A percentile compares a stretch with the other conserved stretches of the same genome.
phyloP scores from a whole-genome alignment of 352 stramenopile genomes.

The Pythium pyrilobum region DNA sequence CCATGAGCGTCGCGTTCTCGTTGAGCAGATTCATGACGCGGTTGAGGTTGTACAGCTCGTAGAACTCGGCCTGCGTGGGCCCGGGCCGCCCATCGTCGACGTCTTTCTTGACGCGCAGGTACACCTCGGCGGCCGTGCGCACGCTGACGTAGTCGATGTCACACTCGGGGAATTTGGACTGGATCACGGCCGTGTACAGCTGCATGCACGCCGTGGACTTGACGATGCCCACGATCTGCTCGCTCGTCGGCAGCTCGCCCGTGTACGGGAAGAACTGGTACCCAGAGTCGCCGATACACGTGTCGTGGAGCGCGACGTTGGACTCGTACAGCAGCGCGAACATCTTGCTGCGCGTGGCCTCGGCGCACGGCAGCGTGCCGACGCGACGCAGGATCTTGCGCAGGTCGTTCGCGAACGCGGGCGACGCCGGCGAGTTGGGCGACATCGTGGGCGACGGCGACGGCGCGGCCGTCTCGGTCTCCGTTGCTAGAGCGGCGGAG shows the following conservation, averaged over 20 bases:
- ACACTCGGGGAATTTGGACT: slow-evolving; percentile 32
- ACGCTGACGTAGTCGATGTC: slow-evolving; percentile 30
- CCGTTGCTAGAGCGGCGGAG: not conserved
- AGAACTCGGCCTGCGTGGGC: slow-evolving; percentile 24
- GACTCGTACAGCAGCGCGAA: slow-evolving; percentile 14
- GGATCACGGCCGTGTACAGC: slow-evolving; percentile 6
- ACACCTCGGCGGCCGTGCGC: slow-evolving; percentile 18
- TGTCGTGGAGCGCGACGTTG: slow-evolving; percentile 15
- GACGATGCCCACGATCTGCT: slow-evolving; percentile 34
- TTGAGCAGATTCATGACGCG: slow-evolving; percentile 24
- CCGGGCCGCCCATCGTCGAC: slow-evolving; percentile 10
- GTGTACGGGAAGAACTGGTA: slow-evolving; percentile 68
- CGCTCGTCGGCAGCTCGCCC: slow-evolving; percentile 33
- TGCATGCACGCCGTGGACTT: slow-evolving; percentile 30
- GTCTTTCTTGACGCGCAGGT: slow-evolving; percentile 23
- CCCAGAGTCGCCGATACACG: slow-evolving; percentile 15
- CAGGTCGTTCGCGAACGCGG: slow-evolving; percentile 16
- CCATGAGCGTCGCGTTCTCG: slow-evolving; percentile 25
- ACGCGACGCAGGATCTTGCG: slow-evolving; percentile 12
- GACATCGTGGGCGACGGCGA: not conserved
- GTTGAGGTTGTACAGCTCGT: slow-evolving; percentile 31
- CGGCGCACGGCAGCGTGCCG: slow-evolving; percentile 6
- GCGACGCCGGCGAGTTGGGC: not conserved
- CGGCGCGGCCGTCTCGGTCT: not conserved
- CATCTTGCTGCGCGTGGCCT: slow-evolving; percentile 3